A percentile compares a stretch with the other conserved stretches of the same genome.
phyloP scores from a whole-genome alignment of 805 yeast genomes.

The Wickerhamomyces pijperi region DNA sequence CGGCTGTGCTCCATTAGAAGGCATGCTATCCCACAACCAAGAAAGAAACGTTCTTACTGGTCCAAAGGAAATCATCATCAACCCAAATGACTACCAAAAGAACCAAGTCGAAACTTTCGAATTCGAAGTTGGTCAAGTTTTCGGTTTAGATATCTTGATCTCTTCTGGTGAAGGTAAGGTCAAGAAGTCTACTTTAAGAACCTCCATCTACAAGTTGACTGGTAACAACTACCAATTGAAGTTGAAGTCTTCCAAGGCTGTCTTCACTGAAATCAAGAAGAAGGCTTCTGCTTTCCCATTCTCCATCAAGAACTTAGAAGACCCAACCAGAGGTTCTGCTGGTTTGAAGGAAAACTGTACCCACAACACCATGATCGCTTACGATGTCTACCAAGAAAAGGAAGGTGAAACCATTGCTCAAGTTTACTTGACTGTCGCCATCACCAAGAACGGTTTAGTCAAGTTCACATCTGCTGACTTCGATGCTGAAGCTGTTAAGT shows the following conservation, averaged over 20 bases:
- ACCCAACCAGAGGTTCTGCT: conserved; percentile 61
- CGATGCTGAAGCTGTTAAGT: conserved; percentile 33
- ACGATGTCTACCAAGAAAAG: conserved; percentile 59
- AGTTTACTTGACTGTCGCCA: conserved; percentile 63
- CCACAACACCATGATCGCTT: conserved; percentile 57
- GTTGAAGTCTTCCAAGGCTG: conserved; percentile 59
- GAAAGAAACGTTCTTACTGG: conserved; percentile 59
- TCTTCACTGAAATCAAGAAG: conserved; percentile 55
- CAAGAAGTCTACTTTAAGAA: conserved; percentile 43
- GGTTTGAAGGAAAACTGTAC: conserved; percentile 63
- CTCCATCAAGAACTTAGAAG: conserved; percentile 52
- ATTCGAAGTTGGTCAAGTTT: conserved; percentile 69
- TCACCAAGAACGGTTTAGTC: conserved; percentile 63
- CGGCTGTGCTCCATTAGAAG: conserved; percentile 55
- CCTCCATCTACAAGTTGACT: conserved; percentile 63
- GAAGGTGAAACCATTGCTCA: conserved; percentile 59
- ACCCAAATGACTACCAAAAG: conserved; percentile 61
- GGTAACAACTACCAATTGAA: conserved; percentile 59
- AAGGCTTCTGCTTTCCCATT: conserved; percentile 61
- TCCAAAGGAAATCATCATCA: conserved; percentile 63
- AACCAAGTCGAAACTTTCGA: conserved; percentile 48
- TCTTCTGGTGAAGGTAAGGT: conserved; percentile 60
- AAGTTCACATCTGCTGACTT: conserved; percentile 50
- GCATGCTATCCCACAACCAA: conserved; percentile 69
- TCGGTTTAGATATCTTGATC: conserved; percentile 62